Base-by-base conservation (phyloP, 495 filamentous ascomycete species). In the Opeltia flavorubescens region DNA sequence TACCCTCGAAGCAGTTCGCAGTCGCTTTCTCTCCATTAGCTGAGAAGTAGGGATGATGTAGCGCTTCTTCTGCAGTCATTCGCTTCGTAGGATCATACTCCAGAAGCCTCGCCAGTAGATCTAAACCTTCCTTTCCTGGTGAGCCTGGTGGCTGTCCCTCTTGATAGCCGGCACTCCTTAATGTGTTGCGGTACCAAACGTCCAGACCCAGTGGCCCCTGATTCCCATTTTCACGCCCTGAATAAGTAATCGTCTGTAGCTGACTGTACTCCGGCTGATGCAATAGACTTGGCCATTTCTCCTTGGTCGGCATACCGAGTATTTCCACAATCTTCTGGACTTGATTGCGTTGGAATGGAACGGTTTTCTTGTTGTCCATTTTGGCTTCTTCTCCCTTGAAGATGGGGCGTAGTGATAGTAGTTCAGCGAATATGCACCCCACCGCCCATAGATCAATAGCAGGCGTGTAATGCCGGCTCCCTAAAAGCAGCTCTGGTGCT, bases 361-460 rank as follows among this genome's bases (percentile, higher is more conserved):
- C 88, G 3, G 84, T 89, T 64, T 94, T 95, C 62, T 96, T 96
- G 62, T 72, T 81, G 61, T 96, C 93, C 86, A 95, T 95, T 63
- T 98, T 98, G 4, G 89, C 91, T 64, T 98, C 91, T 57, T 98
- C 91, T 4, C 91, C 91, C 56, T 98, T 98, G 69, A 98, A 98
- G 41, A 98, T 96, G 2, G 91, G 91, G 2, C 89, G 78, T 5
- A 98, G 69, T 8, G 84, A 85, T 0, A 98, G 69, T 2, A 98
- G 70, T 61, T 98, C 91, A 12, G 89, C 93, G 59, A 98, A 96
- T 53, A 98, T 98, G 64, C 91, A 98, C 1, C 91, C 91, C 2
- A 98, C 81, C 12, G 91, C 93, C 91, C 91, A 98, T 60, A 95
- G 76, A 59, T 98, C 91, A 47, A 98, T 83, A 15, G 91, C 93